These are phyloP conservation scores for Colletotrichum costaricense DNA, from an alignment of 2,329 filamentous ascomycete species.

Conservation along the genomic window DNA sequence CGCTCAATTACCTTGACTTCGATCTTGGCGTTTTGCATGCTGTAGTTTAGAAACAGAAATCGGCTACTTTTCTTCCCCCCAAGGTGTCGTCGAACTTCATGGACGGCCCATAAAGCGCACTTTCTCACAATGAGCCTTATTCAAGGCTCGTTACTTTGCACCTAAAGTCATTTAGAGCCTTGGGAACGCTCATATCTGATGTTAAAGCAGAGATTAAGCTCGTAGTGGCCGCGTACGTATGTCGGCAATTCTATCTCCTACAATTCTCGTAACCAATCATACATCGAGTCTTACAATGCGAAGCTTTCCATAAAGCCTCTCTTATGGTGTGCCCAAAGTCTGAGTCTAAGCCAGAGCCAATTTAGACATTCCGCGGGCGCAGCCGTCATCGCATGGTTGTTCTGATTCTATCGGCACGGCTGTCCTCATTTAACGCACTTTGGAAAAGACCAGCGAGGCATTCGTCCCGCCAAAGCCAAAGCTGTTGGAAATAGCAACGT, in stretches of 20 bases:
- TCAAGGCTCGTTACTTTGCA: neutral
- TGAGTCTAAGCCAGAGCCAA: neutral
- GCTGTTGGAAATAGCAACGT: slow-evolving; percentile 89
- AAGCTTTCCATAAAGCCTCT: neutral
- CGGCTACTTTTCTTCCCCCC: neutral
- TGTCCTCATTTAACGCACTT: slow-evolving; percentile 9
- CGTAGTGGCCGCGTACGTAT: neutral
- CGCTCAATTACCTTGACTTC: neutral
- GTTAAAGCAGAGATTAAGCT: neutral
- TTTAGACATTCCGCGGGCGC: neutral
- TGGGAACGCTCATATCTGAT: neutral
- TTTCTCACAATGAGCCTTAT: neutral
- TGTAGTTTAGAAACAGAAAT: neutral
- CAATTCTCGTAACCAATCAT: neutral
- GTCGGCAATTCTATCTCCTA: neutral
- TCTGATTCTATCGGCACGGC: neutral
- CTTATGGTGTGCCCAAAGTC: neutral
- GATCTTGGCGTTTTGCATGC: neutral
- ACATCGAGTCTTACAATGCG: neutral
- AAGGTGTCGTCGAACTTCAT: neutral
- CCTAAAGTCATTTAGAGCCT: neutral
- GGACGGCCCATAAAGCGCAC: neutral
- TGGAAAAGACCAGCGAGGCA: slow-evolving; percentile 83
- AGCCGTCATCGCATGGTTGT: slow-evolving; percentile 9
- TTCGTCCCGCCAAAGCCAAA: slow-evolving; percentile 99